These are phyloP conservation scores for Penicillium crustosum DNA, from an alignment of 2,329 filamentous ascomycete genomes.

Conservation along the genomic window DNA sequence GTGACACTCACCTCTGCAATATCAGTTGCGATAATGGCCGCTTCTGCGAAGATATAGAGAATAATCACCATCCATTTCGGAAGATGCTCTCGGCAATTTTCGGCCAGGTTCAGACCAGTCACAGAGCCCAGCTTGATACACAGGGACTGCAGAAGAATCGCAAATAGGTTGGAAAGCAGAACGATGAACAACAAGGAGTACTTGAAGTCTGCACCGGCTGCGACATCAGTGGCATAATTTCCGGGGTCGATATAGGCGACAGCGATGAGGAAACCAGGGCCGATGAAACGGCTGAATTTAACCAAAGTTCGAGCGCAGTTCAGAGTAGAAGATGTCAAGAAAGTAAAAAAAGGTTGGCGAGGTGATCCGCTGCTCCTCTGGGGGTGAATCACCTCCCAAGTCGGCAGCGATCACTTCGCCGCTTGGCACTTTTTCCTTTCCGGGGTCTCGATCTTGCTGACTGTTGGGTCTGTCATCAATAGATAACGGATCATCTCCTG, in stretches of 20 bases:
- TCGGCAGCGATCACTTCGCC: slow-evolving; percentile 32
- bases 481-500: slow-evolving; percentile 25
- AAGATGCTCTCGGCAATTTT: slow-evolving; percentile 64
- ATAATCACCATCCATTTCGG: slow-evolving; percentile 64
- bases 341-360: slow-evolving; percentile 31
- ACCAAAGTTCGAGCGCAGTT: slow-evolving; percentile 31
- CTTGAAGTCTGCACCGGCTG: slow-evolving; percentile 48
- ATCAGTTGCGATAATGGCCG: slow-evolving; percentile 70
- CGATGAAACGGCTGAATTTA: slow-evolving; percentile 48
- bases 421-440: slow-evolving; percentile 23
- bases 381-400: slow-evolving; percentile 31
- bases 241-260: slow-evolving; percentile 53
- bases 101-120: slow-evolving; percentile 65
- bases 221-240: slow-evolving; percentile 52
- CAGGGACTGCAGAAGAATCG: slow-evolving; percentile 49
- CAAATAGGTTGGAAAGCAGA: slow-evolving; percentile 50
- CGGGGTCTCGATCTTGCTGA: slow-evolving; percentile 24
- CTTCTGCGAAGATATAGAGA: slow-evolving; percentile 64
- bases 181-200: slow-evolving; percentile 50
- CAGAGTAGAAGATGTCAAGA: slow-evolving; percentile 16
- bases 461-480: slow-evolving; percentile 24
- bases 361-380: slow-evolving; percentile 33
- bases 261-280: slow-evolving; percentile 50
- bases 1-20: slow-evolving; percentile 60
- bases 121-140: slow-evolving; percentile 66